These are phyloP conservation scores for Trichosanthes cucumerina DNA, from an alignment of 306 rosid species.

Conservation along the genomic window DNA sequence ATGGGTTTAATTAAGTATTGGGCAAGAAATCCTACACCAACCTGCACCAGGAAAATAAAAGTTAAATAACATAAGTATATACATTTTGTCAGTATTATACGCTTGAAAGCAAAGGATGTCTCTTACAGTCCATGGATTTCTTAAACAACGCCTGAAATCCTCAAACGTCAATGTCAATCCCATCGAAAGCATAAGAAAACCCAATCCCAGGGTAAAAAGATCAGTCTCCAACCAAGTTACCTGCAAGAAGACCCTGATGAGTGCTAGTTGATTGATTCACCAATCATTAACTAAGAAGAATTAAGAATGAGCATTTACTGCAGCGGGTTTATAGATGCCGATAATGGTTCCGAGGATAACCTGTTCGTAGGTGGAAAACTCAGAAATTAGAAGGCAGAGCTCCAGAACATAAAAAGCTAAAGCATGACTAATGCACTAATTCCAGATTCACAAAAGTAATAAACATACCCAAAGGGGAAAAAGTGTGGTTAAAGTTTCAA, in stretches of 20 bases:
- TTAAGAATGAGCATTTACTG: slow-evolving; percentile 34
- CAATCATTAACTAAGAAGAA: slow-evolving; percentile 16
- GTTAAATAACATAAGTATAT: neutral
- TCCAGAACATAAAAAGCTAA: neutral
- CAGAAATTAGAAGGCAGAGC: slow-evolving; percentile 12
- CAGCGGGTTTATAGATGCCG: slow-evolving; percentile 84
- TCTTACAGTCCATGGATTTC: slow-evolving; percentile 86
- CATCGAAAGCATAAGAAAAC: slow-evolving; percentile 97
- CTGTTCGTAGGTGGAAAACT: slow-evolving; percentile 34
- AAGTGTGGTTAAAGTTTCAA: slow-evolving; percentile 78
- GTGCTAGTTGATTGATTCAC: slow-evolving; percentile 21
- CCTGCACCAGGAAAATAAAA: slow-evolving; percentile 43
- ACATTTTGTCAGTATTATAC: neutral
- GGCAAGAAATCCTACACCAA: slow-evolving; percentile 94
- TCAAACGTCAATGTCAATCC: slow-evolving; percentile 90
- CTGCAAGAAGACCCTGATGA: slow-evolving; percentile 34
- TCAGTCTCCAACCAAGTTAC: slow-evolving; percentile 91
- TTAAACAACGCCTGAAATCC: slow-evolving; percentile 81
- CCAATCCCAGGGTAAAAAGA: slow-evolving; percentile 75
- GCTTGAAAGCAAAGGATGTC: neutral
- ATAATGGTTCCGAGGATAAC: slow-evolving; percentile 65
- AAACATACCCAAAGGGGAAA: slow-evolving; percentile 85
- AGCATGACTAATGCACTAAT: neutral
- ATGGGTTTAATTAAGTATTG: slow-evolving; percentile 81
- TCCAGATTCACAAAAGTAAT: neutral